Evolutionary conservation across 208 protist species (phyloP).

Genomic region (Crithidia acanthocephali): DNA sequence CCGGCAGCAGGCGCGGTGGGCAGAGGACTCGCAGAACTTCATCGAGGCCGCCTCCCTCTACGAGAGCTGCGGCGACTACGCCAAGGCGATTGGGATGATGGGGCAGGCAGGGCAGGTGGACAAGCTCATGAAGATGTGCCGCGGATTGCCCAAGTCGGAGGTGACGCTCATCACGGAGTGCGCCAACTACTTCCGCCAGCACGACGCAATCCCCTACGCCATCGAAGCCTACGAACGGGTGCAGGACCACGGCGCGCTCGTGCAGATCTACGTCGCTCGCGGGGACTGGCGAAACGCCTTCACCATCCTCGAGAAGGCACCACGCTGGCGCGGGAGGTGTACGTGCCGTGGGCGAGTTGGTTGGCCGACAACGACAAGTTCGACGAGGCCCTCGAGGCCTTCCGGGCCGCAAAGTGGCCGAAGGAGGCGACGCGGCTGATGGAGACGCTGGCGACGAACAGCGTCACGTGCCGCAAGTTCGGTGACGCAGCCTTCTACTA

Average conservation of each 20-base stretch:
- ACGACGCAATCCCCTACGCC: conserved; percentile 77
- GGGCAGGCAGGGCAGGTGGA: conserved; percentile 84
- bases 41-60: conserved; percentile 90
- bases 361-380: conserved; percentile 95
- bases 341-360: conserved; percentile 97
- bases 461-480: conserved; percentile 92
- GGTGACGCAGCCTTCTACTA: conserved; percentile 93
- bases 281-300: conserved; percentile 94
- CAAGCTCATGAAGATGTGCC: conserved; percentile 88
- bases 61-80: conserved; percentile 85
- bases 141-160: conserved; percentile 84
- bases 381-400: conserved; percentile 95
- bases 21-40: conserved; percentile 93
- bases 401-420: conserved; percentile 89
- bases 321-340: conserved; percentile 91
- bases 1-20: conserved; percentile 90
- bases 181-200: conserved; percentile 86
- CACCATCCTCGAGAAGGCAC: conserved; percentile 79
- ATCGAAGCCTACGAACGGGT: conserved; percentile 93
- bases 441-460: conserved; percentile 93
- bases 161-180: conserved; percentile 84
- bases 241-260: conserved; percentile 84
- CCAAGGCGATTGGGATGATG: conserved; percentile 90
- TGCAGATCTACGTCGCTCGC: conserved; percentile 90
- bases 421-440: conserved; percentile 92